phyloP scores from a whole-genome alignment of 2,329 filamentous ascomycete species.

The Colletotrichum limetticola region DNA sequence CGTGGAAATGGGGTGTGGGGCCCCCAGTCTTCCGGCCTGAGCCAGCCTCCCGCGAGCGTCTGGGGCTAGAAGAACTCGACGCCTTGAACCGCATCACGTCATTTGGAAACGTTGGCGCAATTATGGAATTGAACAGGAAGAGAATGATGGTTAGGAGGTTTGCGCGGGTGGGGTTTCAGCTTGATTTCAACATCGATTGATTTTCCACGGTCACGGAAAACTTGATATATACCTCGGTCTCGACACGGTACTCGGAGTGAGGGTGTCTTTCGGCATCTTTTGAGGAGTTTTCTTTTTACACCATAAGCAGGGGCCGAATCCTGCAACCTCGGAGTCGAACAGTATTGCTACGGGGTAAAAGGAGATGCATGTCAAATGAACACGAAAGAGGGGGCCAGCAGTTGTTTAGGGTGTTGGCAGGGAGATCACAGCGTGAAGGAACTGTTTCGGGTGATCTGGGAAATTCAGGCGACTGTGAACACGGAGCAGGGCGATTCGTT shows the following conservation, averaged over 20 bases:
- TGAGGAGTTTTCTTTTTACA: constrained; percentile 35
- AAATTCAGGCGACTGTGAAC: constrained; percentile 29
- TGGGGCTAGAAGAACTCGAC: constrained; percentile 74
- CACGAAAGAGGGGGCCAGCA: constrained; percentile 18
- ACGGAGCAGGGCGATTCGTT: constrained; percentile 27
- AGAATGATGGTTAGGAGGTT: constrained; percentile 7
- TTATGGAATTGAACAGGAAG: constrained; percentile 3
- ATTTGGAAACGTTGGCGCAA: constrained; percentile 8
- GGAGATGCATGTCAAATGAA: constrained; percentile 34
- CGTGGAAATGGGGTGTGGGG: constrained; percentile 87
- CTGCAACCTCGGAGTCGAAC: constrained; percentile 34
- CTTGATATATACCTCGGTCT: constrained; percentile 36
- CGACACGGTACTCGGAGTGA: constrained; percentile 35
- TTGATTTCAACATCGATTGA: constrained; percentile 33
- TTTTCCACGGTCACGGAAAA: constrained; percentile 34
- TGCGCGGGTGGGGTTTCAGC: constrained; percentile 25
- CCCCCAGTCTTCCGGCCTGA: constrained; percentile 77
- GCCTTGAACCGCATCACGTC: neutral
- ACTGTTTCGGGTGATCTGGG: constrained; percentile 26
- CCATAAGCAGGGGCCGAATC: constrained; percentile 33
- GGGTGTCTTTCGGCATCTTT: constrained; percentile 34
- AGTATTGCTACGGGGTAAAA: constrained; percentile 29
- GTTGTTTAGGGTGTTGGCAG: constrained; percentile 17
- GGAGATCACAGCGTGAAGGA: constrained; percentile 22
- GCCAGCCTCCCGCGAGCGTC: constrained; percentile 85